A percentile compares a stretch with the other conserved stretches of the same genome.
These are phyloP conservation scores for Rhizopogon rudus DNA, from an alignment of 768 basidiomycete species.

Conservation along the genomic window DNA sequence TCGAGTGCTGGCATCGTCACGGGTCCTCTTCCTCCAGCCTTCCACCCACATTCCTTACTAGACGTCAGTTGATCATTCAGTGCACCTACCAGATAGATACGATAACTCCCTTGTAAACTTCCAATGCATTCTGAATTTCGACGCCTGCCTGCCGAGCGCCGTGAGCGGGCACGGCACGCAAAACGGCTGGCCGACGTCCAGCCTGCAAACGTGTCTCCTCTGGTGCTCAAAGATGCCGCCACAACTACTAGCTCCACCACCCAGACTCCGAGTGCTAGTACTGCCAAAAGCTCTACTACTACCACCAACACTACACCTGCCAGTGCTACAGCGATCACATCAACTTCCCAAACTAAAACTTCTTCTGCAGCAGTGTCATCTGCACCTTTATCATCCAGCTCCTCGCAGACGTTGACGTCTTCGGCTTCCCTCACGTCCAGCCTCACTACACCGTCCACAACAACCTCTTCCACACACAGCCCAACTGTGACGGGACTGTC, in stretches of 20 bases:
- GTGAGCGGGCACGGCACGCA: slow-evolving; percentile 22
- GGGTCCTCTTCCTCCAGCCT: neutral
- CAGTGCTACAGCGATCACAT: slow-evolving; percentile 5
- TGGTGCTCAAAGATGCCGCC: neutral
- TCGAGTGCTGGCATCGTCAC: slow-evolving; percentile 1
- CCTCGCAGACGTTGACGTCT: slow-evolving; percentile 1
- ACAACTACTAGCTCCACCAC: slow-evolving; percentile 2
- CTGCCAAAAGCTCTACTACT: neutral
- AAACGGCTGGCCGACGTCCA: slow-evolving; percentile 26
- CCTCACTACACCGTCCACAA: neutral
- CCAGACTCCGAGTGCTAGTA: neutral
- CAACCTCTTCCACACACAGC: neutral
- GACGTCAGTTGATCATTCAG: slow-evolving; percentile 2
- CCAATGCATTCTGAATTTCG: slow-evolving; percentile 22
- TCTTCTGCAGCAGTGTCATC: slow-evolving; percentile 6
- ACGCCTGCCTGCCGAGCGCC: slow-evolving; percentile 23
- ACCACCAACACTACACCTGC: neutral
- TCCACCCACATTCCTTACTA: slow-evolving; percentile 1
- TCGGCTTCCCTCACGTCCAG: slow-evolving; percentile 3
- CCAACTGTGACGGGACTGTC: neutral
- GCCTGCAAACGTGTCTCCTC: neutral
- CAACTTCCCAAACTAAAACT: slow-evolving; percentile 3
- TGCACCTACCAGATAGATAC: neutral
- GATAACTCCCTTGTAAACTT: neutral
- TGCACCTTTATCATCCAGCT: slow-evolving; percentile 5